Base-by-base conservation (phyloP, 495 filamentous ascomycete genomes). In the Daldinia grandis region DNA sequence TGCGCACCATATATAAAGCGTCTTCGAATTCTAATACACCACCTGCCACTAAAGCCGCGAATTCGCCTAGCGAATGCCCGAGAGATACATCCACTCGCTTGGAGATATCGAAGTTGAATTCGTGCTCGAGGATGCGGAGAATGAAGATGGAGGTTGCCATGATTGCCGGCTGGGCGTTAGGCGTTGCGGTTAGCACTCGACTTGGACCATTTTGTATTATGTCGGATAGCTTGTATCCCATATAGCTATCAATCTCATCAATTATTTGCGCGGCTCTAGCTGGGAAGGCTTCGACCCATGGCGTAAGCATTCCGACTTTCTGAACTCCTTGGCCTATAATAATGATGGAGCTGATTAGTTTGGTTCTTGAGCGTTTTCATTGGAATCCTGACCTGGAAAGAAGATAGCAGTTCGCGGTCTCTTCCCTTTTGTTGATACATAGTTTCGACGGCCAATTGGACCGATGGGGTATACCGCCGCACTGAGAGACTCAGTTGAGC, bases 21-120 rank as follows among this genome's bases (percentile, higher is more conserved):
- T 97, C 93, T 17, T 86, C 74, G 74, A 95, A 95, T 25, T 83
- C 70, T 25, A 98, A 81, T 78, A 93, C 91, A 2, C 91, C 91
- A 21, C 88, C 91, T 0, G 92, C 90, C 2, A 97, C 93, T 58
- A 99, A 82, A 0, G 95, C 94, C 8, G 95, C 91, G 74, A 97
- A 98, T 74, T 98, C 95, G 25, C 95, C 95, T n/a, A 99, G 83
- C 1, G 93, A 96, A 79, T 98, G 95, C 4, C 95, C 95, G 35
- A 98, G 87, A 0, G 92, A 92, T 31, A 95, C 87, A 76, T 97
- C 91, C 2, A 90, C 88, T 19, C 90, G 80, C 31, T 92, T 87
- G 8, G 81, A 77, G 7, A 87, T 86, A 49, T 88, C 80, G 78
- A 98, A 97, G 14, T 85, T 90, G 70, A 94, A 97, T 51, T 97